Evolutionary conservation across 192 early-diverging fungal species (phyloP).

Genomic region (Allomyces javanicus): DNA sequence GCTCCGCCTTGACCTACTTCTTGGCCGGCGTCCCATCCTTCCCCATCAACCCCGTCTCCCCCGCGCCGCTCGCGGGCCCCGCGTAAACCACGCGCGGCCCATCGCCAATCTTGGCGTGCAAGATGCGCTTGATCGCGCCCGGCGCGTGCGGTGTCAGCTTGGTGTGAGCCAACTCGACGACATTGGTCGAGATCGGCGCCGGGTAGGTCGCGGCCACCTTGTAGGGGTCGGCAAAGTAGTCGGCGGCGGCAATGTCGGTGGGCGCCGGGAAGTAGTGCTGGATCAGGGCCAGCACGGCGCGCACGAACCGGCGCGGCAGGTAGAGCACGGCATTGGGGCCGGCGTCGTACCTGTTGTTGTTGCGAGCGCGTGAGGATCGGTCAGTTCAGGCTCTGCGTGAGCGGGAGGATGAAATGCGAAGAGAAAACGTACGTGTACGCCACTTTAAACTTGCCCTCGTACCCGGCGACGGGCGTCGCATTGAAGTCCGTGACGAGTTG

Average conservation of each 20-base stretch:
- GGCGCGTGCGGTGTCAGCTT: constrained; percentile 13
- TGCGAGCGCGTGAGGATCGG: too few species aligned
- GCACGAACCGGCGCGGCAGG: constrained; percentile 54
- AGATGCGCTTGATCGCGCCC: constrained; percentile 64
- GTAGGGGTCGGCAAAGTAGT: constrained; percentile 38
- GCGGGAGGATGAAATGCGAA: too few species aligned
- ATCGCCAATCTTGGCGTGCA: constrained; percentile 78
- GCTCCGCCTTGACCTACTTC: too few species aligned
- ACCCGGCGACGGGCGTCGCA: constrained; percentile 3
- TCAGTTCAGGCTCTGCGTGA: too few species aligned
- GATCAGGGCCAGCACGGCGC: constrained; percentile 65
- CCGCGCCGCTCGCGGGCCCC: neutral
- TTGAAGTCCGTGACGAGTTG: constrained; percentile 74
- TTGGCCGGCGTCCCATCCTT: too few species aligned
- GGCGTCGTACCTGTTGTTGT: constrained; percentile 38
- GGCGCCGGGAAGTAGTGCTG: constrained; percentile 61
- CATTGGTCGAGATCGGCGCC: neutral
- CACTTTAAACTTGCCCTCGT: constrained; percentile 38
- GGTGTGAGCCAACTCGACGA: too few species aligned
- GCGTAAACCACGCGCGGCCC: constrained; percentile 62
- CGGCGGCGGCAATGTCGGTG: constrained; percentile 12
- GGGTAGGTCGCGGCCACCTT: neutral
- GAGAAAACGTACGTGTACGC: constrained; percentile 67
- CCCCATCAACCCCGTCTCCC: too few species aligned
- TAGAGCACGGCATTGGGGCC: constrained; percentile 98